A percentile compares a stretch with the other conserved stretches of the same genome.
These are phyloP conservation scores for Gentiana macrophylla DNA, from an alignment of 257 asterid genomes.

Conservation along the genomic window DNA sequence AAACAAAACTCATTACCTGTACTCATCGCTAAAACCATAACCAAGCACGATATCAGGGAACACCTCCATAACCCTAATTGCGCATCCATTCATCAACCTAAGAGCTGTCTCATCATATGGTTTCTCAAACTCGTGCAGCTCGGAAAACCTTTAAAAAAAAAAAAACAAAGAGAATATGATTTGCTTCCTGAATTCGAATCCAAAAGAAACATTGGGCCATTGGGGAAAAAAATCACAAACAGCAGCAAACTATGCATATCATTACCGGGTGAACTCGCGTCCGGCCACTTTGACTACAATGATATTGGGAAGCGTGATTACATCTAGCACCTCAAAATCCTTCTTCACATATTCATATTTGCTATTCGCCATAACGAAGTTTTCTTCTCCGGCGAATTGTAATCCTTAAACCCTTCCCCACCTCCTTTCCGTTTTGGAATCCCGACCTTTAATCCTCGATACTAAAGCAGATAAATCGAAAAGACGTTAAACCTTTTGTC, in stretches of 20 bases:
- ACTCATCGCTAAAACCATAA: slow-evolving; percentile 65
- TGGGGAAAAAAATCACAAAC: too few relatives aligned
- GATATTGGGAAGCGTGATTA: slow-evolving; percentile 51
- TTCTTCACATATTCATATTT: slow-evolving; percentile 79
- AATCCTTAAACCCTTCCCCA: too few relatives aligned
- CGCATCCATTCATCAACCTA: slow-evolving; percentile 74
- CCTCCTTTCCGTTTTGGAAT: too few relatives aligned
- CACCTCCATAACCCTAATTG: slow-evolving; percentile 47
- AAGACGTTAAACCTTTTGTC: too few relatives aligned
- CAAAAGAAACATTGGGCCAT: not conserved
- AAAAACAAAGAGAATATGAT: not conserved
- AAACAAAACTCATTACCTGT: slow-evolving; percentile 28
- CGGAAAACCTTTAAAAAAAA: slow-evolving; percentile 41
- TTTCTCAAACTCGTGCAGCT: slow-evolving; percentile 64
- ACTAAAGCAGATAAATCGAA: too few relatives aligned
- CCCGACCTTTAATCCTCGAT: too few relatives aligned
- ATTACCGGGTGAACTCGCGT: slow-evolving; percentile 43
- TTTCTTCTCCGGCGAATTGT: too few relatives aligned
- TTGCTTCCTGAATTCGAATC: slow-evolving; percentile 2
- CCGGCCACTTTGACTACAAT: slow-evolving; percentile 49
- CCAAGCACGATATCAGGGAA: slow-evolving; percentile 68
- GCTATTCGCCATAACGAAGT: slow-evolving; percentile 61
- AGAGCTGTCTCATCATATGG: slow-evolving; percentile 51
- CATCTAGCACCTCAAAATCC: slow-evolving; percentile 49
- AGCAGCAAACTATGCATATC: too few relatives aligned